phyloP scores from a whole-genome alignment of 2,329 filamentous ascomycete genomes.

The Cladosporium sp. region DNA sequence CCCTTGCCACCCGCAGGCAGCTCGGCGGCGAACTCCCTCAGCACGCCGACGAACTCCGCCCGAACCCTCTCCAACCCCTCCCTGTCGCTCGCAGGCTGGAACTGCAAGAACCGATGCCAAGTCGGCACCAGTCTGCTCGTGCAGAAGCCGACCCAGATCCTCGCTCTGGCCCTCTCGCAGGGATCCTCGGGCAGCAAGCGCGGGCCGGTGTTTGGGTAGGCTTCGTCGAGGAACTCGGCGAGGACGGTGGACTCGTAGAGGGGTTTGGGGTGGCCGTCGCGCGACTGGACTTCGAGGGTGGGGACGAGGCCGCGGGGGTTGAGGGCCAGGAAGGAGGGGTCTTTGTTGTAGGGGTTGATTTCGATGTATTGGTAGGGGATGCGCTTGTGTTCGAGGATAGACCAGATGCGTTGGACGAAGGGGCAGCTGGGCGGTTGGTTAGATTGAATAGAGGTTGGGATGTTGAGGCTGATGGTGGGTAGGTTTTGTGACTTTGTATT shows the following conservation, averaged over 20 bases:
- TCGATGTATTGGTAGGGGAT: slow-evolving; percentile 64
- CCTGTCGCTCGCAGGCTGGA: slow-evolving; percentile 35
- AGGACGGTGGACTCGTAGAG: slow-evolving; percentile 69
- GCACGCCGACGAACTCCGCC: slow-evolving; percentile 50
- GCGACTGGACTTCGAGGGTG: slow-evolving; percentile 49
- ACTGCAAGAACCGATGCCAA: slow-evolving; percentile 58
- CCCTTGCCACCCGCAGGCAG: slow-evolving; percentile 49
- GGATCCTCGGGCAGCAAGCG: slow-evolving; percentile 54
- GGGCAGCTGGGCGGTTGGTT: slow-evolving; percentile 40
- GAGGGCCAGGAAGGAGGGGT: slow-evolving; percentile 58
- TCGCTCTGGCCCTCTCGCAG: slow-evolving; percentile 58
- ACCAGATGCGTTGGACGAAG: slow-evolving; percentile 64
- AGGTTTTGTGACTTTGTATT: no score
- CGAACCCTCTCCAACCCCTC: slow-evolving; percentile 46
- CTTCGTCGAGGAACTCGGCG: slow-evolving; percentile 70
- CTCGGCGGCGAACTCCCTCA: slow-evolving; percentile 56
- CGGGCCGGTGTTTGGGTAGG: slow-evolving; percentile 48
- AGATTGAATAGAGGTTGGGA: no score
- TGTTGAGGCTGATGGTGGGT: no score
- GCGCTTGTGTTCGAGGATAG: slow-evolving; percentile 65
- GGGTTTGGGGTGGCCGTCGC: slow-evolving; percentile 41
- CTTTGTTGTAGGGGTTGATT: slow-evolving; percentile 71
- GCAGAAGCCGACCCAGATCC: slow-evolving; percentile 71
- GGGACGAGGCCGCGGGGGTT: slow-evolving; percentile 73
- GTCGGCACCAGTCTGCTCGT: slow-evolving; percentile 60